Evolutionary conservation across 345 rosid species (phyloP).

Genomic region (Noccaea bulbosa): DNA sequence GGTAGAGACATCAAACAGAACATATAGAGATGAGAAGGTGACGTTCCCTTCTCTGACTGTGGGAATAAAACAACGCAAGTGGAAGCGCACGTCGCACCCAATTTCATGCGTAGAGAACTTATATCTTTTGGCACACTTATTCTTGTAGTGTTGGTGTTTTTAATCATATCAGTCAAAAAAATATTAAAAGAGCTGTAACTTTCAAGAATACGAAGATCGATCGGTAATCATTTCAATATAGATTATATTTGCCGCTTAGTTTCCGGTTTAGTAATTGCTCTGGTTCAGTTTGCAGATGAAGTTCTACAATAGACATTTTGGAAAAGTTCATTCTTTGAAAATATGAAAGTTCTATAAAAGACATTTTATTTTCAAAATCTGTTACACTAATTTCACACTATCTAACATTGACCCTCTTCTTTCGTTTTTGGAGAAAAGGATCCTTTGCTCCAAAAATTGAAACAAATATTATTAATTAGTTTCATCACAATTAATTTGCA

Average conservation of each 20-base stretch:
- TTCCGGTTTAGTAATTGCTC: neutral
- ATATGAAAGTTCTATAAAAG: neutral
- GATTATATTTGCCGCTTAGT: neutral
- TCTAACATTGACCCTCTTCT: neutral
- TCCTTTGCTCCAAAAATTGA: neutral
- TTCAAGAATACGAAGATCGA: neutral
- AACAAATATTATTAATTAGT: no score
- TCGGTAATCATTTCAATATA: neutral
- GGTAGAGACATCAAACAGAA: constrained; percentile 6
- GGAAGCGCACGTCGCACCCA: constrained; percentile 38
- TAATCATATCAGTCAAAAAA: constrained; percentile 1
- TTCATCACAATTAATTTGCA: neutral
- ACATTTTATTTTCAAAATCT: neutral
- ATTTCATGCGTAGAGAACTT: constrained; percentile 9
- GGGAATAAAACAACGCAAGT: constrained; percentile 21
- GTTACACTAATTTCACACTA: neutral
- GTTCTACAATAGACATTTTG: neutral
- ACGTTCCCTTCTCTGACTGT: constrained; percentile 35
- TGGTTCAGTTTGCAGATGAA: neutral
- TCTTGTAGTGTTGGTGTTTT: neutral
- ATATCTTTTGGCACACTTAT: constrained; percentile 22
- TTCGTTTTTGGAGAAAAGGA: neutral
- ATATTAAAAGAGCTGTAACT: neutral
- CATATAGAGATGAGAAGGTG: constrained; percentile 12
- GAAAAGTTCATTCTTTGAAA: neutral